Evolutionary conservation across 1,139 yeast genomes (phyloP).

Genomic region (Diutina mesorugosa): DNA sequence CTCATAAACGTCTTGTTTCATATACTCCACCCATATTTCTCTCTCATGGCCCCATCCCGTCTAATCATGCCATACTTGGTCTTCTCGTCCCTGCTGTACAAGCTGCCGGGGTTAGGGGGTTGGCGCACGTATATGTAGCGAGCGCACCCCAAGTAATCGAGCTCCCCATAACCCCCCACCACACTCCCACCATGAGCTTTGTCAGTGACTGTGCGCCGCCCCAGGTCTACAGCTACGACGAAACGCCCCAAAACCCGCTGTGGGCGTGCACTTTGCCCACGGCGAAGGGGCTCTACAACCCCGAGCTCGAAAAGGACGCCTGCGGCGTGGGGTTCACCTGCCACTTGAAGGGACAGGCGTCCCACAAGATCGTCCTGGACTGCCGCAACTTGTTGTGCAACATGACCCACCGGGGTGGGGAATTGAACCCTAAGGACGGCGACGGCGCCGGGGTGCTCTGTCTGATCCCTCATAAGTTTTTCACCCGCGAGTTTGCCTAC

Average conservation of each 20-base stretch:
- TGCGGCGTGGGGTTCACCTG: conserved; percentile 99
- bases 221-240: conserved; percentile 50
- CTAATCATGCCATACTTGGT: too few species aligned
- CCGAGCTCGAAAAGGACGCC: conserved; percentile 89
- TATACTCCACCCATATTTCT: too few species aligned
- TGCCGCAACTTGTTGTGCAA: conserved; percentile 81
- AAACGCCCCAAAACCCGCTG: conserved; percentile 64
- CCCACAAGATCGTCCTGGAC: conserved; percentile 90
- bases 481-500: conserved; percentile 69
- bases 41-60: too few species aligned
- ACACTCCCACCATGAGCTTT: neutral
- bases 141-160: neutral
- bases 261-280: conserved; percentile 90
- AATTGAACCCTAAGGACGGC: conserved; percentile 92
- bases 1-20: too few species aligned
- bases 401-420: conserved; percentile 99
- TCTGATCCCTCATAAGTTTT: conserved; percentile 81
- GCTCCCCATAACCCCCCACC: neutral
- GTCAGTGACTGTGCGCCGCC: neutral
- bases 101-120: neutral
- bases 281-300: conserved; percentile 85
- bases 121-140: neutral
- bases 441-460: conserved; percentile 98
- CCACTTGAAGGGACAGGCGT: conserved; percentile 75
- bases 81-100: too few species aligned